Base-by-base conservation (phyloP, 2,329 filamentous ascomycete genomes). In the Xylariaceae sp. region DNA sequence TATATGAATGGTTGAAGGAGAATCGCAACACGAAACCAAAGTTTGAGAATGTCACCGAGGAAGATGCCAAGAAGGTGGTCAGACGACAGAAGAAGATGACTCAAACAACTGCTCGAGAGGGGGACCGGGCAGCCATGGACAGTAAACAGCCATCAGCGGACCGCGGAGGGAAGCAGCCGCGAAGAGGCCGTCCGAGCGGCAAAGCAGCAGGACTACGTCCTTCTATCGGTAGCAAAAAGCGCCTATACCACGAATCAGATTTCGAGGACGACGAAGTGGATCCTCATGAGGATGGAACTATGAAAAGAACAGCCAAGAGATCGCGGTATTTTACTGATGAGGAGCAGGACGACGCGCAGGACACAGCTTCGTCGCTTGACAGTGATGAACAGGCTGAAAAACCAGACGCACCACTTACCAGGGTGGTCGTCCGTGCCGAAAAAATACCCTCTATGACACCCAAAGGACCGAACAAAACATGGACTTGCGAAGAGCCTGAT, bases 401-500 rank as follows among this genome's bases (percentile, higher is more conserved):
- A 7, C 49, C 58, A 2, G 50, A 61, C 26, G 20, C 53, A 44
- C 29, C 58, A 37, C 32, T 65, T 54, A 45, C 66, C 44, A 40
- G 56, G 44, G 21, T 85, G 16, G 74, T 81, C 12, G 73, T 84
- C 9, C 75, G 76, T 21, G 75, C 80, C 4, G 80, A 84, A 52
- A 77, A 72, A 46, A 64, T 83, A 10, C 82, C 81, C 0, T 78
- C 79, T 3, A 73, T 75, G 7, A 72, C 70, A 2, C 78, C 83
- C 0, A 75, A 78, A 32, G 86, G 83, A 0, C 82, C 84, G 0
- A 79, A 85, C 56, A 82, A 87, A 50, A 85, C 84, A 0, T 91
- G 88, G 88, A 76, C 75, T 1, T 91, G 89, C 65, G 80, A 81
- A 3, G 79, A 88, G 58, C 82, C 85, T 10, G 85, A 81, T 20